Evolutionary conservation across 139 green algal species (phyloP).

Genomic region (Coelastrella sp.): DNA sequence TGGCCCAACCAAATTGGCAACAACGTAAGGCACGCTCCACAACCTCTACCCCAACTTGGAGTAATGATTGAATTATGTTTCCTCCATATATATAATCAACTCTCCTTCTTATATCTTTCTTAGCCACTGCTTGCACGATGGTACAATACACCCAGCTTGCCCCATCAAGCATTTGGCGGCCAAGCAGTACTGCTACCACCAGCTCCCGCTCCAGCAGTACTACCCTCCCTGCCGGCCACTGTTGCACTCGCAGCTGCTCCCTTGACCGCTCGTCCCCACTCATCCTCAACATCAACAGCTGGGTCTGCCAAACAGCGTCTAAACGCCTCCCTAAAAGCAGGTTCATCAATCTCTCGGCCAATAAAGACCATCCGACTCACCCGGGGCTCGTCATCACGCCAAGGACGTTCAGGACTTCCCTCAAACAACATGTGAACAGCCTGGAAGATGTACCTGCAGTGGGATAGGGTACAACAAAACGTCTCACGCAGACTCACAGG

Average conservation of each 20-base stretch:
- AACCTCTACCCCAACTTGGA: too few relatives aligned
- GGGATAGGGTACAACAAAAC: background rate
- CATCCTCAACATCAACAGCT: constrained; percentile 23
- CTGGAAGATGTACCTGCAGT: constrained; percentile 43
- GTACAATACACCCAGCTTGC: too few relatives aligned
- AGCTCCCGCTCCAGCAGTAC: background rate
- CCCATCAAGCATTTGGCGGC: background rate
- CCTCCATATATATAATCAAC: too few relatives aligned
- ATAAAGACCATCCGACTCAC: constrained; percentile 91
- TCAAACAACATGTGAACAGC: constrained; percentile 96
- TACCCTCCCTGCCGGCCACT: background rate
- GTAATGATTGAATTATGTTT: too few relatives aligned
- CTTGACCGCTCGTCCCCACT: background rate
- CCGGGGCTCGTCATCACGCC: constrained; percentile 79
- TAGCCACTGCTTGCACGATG: too few relatives aligned
- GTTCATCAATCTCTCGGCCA: constrained; percentile 74
- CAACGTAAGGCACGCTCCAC: too few relatives aligned
- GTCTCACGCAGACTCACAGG: too few relatives aligned
- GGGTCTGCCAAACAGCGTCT: constrained; percentile 64
- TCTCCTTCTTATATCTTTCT: too few relatives aligned
- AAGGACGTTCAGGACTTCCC: constrained; percentile 84
- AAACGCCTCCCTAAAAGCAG: constrained; percentile 76
- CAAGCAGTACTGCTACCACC: constrained; percentile 7
- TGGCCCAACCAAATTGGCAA: too few relatives aligned
- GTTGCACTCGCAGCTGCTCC: constrained; percentile 10